phyloP scores from a whole-genome alignment of 2,329 filamentous ascomycete species.

The Rasamsonia emersonii region DNA sequence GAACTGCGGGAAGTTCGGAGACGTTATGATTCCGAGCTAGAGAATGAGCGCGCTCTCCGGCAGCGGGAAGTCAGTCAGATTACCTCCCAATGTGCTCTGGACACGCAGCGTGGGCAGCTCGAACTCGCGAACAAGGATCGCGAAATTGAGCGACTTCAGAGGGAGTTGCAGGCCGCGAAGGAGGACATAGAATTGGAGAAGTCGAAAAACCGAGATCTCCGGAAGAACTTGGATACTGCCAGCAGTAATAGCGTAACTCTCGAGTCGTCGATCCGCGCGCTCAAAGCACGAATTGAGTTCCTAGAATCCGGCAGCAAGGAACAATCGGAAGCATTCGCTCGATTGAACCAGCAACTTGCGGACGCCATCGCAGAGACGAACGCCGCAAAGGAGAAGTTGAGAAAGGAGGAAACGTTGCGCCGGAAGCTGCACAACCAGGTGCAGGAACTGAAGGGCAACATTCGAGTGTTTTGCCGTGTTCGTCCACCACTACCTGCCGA shows the following conservation, averaged over 20 bases:
- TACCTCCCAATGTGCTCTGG: conserved; percentile 24
- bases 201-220: conserved; percentile 48
- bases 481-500: conserved; percentile 61
- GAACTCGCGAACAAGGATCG: conserved; percentile 47
- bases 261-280: conserved; percentile 65
- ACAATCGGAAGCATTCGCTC: conserved; percentile 76
- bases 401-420: conserved; percentile 82
- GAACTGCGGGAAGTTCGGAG: conserved; percentile 58
- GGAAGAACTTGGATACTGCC: conserved; percentile 52
- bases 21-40: conserved; percentile 56
- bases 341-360: conserved; percentile 70
- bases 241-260: conserved; percentile 56
- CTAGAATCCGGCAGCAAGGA: conserved; percentile 84
- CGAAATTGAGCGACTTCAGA: conserved; percentile 40
- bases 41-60: conserved; percentile 46
- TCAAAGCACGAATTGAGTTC: conserved; percentile 77
- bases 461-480: conserved; percentile 94
- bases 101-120: conserved; percentile 32
- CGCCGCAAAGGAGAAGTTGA: conserved; percentile 68
- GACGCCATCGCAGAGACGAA: conserved; percentile 65
- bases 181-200: conserved; percentile 55
- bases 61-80: conserved; percentile 32
- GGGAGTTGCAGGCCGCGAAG: conserved; percentile 32
- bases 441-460: conserved; percentile 95
- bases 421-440: conserved; percentile 95